Base-by-base conservation (phyloP, 805 yeast species). In the Candida oleophila region DNA sequence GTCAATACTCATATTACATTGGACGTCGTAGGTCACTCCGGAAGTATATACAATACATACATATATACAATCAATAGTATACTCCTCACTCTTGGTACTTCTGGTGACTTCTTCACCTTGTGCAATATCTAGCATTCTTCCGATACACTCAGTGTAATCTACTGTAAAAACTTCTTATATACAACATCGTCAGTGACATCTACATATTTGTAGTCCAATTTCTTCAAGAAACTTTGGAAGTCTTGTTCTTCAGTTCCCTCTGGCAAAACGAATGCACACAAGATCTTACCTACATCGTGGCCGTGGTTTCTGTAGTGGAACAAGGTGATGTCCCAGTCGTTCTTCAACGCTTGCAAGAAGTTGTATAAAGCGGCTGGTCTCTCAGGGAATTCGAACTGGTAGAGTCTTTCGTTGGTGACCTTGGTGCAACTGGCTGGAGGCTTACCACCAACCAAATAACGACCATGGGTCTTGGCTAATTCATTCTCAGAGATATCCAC, bases 261-360 rank as follows among this genome's bases (percentile, higher is more conserved):
- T 2, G 98, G 97, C 21, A 91, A 89, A 43, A 83, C 83, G 47
- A 95, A 78, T 36, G 96, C 99, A 38, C 96, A 92, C 50, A 94
- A 74, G 1, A 94, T 89, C 65, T 89, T 89, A 40, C 96, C 98
- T 40, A 94, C 78, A 62, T 94, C 99, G 43, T 92, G 84, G 35
- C 99, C 99, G 56, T 90, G 96, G 70, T 94, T 90, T 75, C 99
- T 83, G 69, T 94, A 94, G 66, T 94, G 97, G 83, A 94, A 94
- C 57, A 94, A 69, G 1, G 97, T 87, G 51, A 94, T 81, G 62
- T 94, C 94, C 97, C 98, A 94, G 43, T 83, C 82, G 21, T 77
- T 76, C 58, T 85, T 81, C 61, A 94, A 68, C 15, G 83, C 76
- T 22, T 77, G 78, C 59, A 94, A 76, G 70, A 94, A 94, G 48